A percentile compares a stretch with the other conserved stretches of the same genome.
Conservation (phyloP, 2,329 filamentous ascomycete species). For the Beauveria sp. region DNA sequence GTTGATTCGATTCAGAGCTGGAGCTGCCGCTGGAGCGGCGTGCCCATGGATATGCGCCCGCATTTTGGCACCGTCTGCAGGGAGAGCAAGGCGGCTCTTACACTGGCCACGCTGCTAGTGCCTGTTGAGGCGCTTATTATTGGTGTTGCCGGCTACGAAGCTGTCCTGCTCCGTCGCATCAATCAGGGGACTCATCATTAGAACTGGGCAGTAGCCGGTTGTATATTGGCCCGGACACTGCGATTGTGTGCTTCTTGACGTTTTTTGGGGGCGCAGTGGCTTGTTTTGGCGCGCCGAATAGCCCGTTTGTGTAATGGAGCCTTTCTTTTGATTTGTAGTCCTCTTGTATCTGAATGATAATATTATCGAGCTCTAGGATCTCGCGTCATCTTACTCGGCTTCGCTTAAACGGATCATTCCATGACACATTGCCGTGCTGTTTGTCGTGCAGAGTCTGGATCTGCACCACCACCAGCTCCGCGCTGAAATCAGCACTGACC, state of each 20-base stretch:
- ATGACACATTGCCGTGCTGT: background rate
- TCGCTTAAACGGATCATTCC: background rate
- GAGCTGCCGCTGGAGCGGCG: conserved; percentile 51
- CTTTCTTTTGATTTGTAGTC: background rate
- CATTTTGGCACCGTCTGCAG: conserved; percentile 50
- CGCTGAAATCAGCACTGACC: background rate
- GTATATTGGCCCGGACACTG: background rate
- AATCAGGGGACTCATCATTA: conserved; percentile 18
- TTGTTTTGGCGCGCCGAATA: background rate
- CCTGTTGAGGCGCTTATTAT: conserved; percentile 47
- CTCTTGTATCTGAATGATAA: background rate
- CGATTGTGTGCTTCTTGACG: background rate
- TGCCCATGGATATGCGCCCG: conserved; percentile 45
- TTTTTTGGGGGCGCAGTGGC: background rate
- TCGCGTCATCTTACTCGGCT: background rate
- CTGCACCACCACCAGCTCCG: background rate
- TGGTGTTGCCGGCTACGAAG: conserved; percentile 36
- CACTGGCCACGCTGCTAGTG: conserved; percentile 48
- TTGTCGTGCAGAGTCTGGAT: background rate
- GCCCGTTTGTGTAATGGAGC: background rate
- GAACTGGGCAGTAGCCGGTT: background rate
- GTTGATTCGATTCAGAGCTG: conserved; percentile 53
- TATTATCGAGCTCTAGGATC: background rate
- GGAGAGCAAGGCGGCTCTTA: conserved; percentile 46
- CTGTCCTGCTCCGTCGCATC: conserved; percentile 28